These are phyloP conservation scores for Aureobasidium sp. DNA, from an alignment of 2,329 filamentous ascomycete genomes.

Conservation along the genomic window DNA sequence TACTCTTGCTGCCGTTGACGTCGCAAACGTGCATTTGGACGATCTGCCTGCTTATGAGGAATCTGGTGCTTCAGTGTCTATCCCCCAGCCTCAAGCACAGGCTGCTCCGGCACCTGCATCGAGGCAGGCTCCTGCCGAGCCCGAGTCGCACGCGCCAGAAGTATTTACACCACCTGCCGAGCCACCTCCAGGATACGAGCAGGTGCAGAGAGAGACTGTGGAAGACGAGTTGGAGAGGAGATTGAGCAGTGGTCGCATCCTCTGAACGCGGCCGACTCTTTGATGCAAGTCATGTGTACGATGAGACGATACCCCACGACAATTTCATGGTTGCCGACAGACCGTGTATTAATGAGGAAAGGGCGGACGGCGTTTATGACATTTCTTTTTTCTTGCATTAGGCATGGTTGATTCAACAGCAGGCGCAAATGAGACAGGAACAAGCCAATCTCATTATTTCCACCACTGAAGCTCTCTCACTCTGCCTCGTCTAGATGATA, in stretches of 20 bases:
- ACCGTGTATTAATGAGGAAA: background rate
- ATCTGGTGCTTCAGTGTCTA: conserved; percentile 26
- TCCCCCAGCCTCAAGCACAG: conserved; percentile 22
- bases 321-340: background rate
- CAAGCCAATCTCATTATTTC: background rate
- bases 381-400: background rate
- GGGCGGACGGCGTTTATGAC: background rate
- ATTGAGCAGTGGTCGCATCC: conserved; percentile 20
- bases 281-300: background rate
- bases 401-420: background rate
- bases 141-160: conserved; percentile 14
- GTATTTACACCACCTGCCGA: conserved; percentile 52
- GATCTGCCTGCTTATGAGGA: conserved; percentile 83
- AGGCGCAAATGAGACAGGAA: background rate
- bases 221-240: conserved; percentile 60
- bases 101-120: conserved; percentile 17
- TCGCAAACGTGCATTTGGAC: conserved; percentile 66
- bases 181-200: conserved; percentile 85
- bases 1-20: conserved; percentile 42
- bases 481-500: background rate
- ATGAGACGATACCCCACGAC: conserved; percentile 11
- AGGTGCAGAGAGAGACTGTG: conserved; percentile 74
- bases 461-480: too few relatives aligned
- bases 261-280: background rate
- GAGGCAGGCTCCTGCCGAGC: background rate